Conservation (phyloP, 176 grass and related monocot species). For the Rhipidocladum racemiflorum region DNA sequence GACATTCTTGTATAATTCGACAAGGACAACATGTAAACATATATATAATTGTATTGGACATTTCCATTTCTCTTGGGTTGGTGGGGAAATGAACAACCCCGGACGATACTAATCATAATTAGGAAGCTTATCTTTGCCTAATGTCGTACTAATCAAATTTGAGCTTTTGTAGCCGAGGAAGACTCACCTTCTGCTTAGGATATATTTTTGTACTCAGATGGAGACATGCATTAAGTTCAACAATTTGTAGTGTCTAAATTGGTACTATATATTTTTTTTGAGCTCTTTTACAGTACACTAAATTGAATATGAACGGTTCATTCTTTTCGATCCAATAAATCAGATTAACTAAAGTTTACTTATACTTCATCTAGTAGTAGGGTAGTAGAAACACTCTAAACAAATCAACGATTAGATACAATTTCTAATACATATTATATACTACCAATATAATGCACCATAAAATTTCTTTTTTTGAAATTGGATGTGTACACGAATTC, state of each 20-base stretch:
- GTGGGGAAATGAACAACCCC: constrained; percentile 20
- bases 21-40: constrained; percentile 7
- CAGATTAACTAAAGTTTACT: too few species aligned
- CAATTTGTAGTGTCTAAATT: neutral
- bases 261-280: too few species aligned
- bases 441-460: too few species aligned
- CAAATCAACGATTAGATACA: too few species aligned
- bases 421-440: too few species aligned
- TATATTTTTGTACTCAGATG: neutral
- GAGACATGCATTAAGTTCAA: constrained; percentile 1
- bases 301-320: too few species aligned
- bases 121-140: neutral
- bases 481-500: too few species aligned
- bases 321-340: too few species aligned
- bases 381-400: too few species aligned
- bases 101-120: neutral
- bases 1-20: constrained; percentile 39
- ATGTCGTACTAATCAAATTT: neutral
- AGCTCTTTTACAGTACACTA: too few species aligned
- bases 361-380: too few species aligned
- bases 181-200: neutral
- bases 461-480: too few species aligned
- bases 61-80: neutral
- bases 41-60: neutral
- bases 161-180: neutral